Conservation (phyloP, 345 rosid genomes). For the Balakata baccata region DNA sequence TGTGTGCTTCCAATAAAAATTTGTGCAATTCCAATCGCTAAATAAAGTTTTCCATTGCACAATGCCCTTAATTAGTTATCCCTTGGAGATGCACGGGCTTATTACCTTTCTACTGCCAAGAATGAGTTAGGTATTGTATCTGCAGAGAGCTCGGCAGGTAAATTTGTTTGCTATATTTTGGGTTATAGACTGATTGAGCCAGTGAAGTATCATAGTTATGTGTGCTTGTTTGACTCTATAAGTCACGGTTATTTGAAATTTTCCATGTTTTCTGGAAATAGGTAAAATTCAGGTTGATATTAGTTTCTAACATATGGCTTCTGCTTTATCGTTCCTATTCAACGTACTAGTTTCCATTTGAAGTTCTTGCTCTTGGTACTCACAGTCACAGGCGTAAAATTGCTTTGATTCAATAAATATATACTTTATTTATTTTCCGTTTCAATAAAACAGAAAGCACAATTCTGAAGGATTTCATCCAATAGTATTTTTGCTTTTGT, state of each 20-base stretch:
- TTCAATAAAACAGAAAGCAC: too few species aligned
- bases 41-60: constrained; percentile 21
- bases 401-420: too few species aligned
- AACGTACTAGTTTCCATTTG: too few species aligned
- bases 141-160: constrained; percentile 85
- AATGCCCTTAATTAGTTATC: constrained; percentile 51
- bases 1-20: not conserved
- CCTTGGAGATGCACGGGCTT: constrained; percentile 93
- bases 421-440: too few species aligned
- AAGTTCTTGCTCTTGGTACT: too few species aligned
- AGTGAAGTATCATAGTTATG: too few species aligned
- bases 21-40: too few species aligned
- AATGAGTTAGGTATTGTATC: constrained; percentile 91
- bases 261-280: not conserved
- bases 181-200: not conserved
- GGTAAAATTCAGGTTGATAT: not conserved
- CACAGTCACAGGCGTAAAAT: too few species aligned
- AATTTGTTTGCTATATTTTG: constrained; percentile 5
- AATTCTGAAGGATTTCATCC: too few species aligned
- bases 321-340: not conserved
- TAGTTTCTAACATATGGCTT: not conserved
- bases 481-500: too few species aligned
- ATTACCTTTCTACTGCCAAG: constrained; percentile 83
- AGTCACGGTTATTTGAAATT: too few species aligned
- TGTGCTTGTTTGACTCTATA: not conserved